Evolutionary conservation across 345 rosid genomes (phyloP), one percentile per base, ranked within the genome.

Genomic region (Populus pruinosa): DNA sequence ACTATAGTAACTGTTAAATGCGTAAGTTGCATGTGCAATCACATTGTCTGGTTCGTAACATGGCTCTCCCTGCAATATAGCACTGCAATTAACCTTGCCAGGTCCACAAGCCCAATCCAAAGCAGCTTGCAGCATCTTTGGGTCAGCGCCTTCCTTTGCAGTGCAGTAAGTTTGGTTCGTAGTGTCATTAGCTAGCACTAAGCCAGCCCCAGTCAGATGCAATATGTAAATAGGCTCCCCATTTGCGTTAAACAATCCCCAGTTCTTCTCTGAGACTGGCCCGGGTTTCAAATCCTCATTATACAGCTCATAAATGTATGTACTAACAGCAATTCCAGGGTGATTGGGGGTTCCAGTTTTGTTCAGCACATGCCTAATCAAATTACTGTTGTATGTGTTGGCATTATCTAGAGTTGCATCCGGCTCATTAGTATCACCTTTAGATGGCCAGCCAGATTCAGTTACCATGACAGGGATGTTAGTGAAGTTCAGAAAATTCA

Each of bases 91-190:
- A 17, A 93, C 97, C 84, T 90, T 93, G 69, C 99, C 99, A 5
- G 99, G 95, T 35, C 99, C 99, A 67, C 99, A 96, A 69, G 99
- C 99, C 99, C 99, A 96, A 81, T 96, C 99, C 43, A 96, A 85
- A 23, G 92, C 99, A 5, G 98, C 99, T 81, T 96, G 99, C 67
- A 96, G 88, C 98, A 93, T 90, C 89, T 96, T 96, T 38, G 70
- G 88, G 77, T 96, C 99, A 47, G 91, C 88, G 43, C 89, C 93
- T 11, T 90, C 89, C 82, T 87, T 93, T 0, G 90, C 92, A 43
- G 90, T 82, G 64, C 99, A 96, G 86, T 88, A 96, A 5, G 98
- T 96, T 75, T 93, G 97, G 84, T 92, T 96, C 2, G 97, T 91
- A 10, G 98, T 94, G 83, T 96, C 98, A 79, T 96, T 96, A 0